Evolutionary conservation across 306 rosid genomes (phyloP), one percentile per base, ranked within the genome.

Genomic region (Bauhinia variegata): DNA sequence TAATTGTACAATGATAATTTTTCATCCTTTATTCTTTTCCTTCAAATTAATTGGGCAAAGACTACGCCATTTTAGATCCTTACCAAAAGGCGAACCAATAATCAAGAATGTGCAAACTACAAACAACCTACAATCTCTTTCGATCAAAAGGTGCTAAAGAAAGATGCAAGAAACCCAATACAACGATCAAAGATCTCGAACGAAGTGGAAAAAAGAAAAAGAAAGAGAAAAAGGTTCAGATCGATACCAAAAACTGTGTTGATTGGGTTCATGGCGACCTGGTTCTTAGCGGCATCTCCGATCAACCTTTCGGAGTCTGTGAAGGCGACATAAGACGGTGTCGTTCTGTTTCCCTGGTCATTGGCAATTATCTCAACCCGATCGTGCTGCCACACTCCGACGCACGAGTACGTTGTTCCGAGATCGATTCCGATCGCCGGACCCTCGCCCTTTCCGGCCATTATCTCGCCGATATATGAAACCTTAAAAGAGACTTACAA

Each of bases 381-480:
- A 33, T 86, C 97, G 32, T 91, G 90, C 57, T 91, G 95, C 91
- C 95, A 91, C 0, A 91, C 97, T 15, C 95, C 92, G 4, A 91
- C 97, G 55, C 97, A 91, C 0, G 92, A 85, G 80, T 90, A 87
- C 0, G 86, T 90, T 0, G 97, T 87, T 2, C 95, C 97, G 6
- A 90, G 92, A 68, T 91, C 95, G 37, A 91, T 91, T 4, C 95
- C 95, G 34, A 91, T 91, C 13, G 95, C 95, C 3, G 89, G 97
- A 6, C 95, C 97, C 4, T 84, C 91, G 0, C 95, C 91, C 44
- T 88, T 91, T 5, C 80, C 97, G 23, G 91, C 81, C 97, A 91
- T 86, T 0, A 15, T 44, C 31, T 33, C 16, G 3, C 11, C 0
- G 19, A 52, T 59, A 14, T 38, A 11, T 7, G 11, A 0, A 44